Conservation (phyloP, 2,329 filamentous ascomycete species). For the Sporothrix brunneoviolacea region DNA sequence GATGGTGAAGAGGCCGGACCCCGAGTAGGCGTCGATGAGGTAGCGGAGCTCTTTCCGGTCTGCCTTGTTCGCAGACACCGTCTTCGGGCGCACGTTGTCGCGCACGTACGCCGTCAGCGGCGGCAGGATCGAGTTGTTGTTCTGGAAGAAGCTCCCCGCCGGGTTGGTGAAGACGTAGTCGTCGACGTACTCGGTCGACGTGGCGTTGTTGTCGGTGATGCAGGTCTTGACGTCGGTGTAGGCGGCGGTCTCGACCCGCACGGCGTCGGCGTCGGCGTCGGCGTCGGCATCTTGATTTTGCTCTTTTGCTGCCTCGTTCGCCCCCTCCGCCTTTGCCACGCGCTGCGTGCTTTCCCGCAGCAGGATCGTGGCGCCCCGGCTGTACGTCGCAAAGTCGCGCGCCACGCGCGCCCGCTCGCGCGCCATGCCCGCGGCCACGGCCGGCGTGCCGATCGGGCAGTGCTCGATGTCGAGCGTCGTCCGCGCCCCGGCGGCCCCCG, state of each 20-base stretch:
- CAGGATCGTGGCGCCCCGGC: constrained; percentile 78
- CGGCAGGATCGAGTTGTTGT: constrained; percentile 96
- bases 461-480: constrained; percentile 91
- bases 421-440: constrained; percentile 71
- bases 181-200: constrained; percentile 81
- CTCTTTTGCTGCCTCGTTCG: background rate
- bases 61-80: background rate
- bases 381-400: constrained; percentile 63
- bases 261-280: constrained; percentile 33
- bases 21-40: constrained; percentile 96
- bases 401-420: constrained; percentile 71
- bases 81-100: constrained; percentile 58
- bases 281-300: constrained; percentile 3
- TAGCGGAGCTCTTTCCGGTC: constrained; percentile 53
- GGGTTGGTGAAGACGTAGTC: constrained; percentile 82
- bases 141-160: constrained; percentile 95
- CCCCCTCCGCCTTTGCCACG: constrained; percentile 37
- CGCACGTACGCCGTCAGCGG: constrained; percentile 83
- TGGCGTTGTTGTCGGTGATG: constrained; percentile 78
- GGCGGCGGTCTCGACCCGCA: constrained; percentile 47
- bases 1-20: constrained; percentile 94
- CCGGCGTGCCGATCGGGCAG: constrained; percentile 88
- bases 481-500: constrained; percentile 47
- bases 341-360: constrained; percentile 79
- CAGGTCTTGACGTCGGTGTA: constrained; percentile 78